Conservation (phyloP, 1,284 basidiomycete genomes). For the Microbotryomycetes sp. region DNA sequence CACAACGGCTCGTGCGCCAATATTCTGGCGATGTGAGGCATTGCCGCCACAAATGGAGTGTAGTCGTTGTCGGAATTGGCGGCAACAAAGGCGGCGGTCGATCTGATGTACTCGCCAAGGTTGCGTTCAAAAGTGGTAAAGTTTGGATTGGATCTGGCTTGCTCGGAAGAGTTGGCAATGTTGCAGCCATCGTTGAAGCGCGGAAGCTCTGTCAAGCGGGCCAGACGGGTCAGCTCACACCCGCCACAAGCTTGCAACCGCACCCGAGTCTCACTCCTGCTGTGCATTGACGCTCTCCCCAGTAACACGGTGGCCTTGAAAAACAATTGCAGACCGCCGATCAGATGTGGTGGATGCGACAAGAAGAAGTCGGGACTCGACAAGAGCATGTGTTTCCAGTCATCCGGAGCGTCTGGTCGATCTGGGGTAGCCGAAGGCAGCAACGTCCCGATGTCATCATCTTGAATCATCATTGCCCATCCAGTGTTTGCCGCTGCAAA, state of each 20-base stretch:
- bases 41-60: neutral
- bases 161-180: neutral
- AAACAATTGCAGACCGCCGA: constrained; percentile 21
- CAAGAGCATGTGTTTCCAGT: neutral
- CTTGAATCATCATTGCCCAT: constrained; percentile 4
- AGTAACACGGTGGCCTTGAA: constrained; percentile 31
- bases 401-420: neutral
- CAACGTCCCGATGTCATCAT: constrained; percentile 1
- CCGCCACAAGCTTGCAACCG: no score
- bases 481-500: constrained; percentile 6
- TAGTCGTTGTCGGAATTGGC: neutral
- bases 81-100: neutral
- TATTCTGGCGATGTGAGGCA: neutral
- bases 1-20: neutral
- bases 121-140: neutral
- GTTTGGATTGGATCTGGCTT: neutral
- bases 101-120: neutral
- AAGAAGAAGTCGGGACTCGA: constrained; percentile 17
- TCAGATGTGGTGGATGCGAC: constrained; percentile 3
- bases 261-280: neutral
- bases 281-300: constrained; percentile 9
- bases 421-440: neutral
- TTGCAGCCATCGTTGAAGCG: neutral
- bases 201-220: neutral
- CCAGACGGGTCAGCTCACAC: no score